Conservation (phyloP, 2,329 filamentous ascomycete species). For the Lasiodiplodia hormozganensis region DNA sequence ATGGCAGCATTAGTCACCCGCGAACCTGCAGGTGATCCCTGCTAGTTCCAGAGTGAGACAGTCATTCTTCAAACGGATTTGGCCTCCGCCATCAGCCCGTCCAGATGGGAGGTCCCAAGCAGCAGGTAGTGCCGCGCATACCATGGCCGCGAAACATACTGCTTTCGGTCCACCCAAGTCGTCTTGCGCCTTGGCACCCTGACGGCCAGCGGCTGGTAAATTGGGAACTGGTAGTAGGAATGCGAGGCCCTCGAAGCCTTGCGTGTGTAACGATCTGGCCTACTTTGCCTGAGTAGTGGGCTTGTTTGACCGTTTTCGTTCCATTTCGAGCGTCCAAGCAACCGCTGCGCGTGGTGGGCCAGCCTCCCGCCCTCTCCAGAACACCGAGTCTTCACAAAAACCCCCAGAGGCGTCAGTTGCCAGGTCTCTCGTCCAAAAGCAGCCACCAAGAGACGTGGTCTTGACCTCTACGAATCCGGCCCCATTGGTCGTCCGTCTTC, state of each 20-base stretch:
- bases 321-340: constrained; percentile 30
- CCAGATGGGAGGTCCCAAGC: constrained; percentile 21
- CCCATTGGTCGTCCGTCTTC: constrained; percentile 48
- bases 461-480: constrained; percentile 46
- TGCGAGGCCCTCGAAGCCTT: constrained; percentile 29
- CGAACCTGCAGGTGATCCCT: constrained; percentile 27
- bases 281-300: constrained; percentile 16
- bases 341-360: constrained; percentile 28
- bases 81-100: constrained; percentile 25
- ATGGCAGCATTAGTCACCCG: constrained; percentile 29
- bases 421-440: constrained; percentile 41
- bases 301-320: constrained; percentile 30
- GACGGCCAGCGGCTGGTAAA: constrained; percentile 26
- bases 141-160: constrained; percentile 31
- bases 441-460: constrained; percentile 41
- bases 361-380: constrained; percentile 19
- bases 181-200: constrained; percentile 27
- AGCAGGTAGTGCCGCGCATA: constrained; percentile 30
- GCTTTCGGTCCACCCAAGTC: constrained; percentile 31
- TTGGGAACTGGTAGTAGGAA: constrained; percentile 29
- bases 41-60: constrained; percentile 30
- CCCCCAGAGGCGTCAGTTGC: constrained; percentile 24
- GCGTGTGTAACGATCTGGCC: constrained; percentile 25
- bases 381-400: constrained; percentile 26
- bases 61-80: constrained; percentile 31